phyloP scores from a whole-genome alignment of 257 asterid species.

The Solanum ossicruentum region DNA sequence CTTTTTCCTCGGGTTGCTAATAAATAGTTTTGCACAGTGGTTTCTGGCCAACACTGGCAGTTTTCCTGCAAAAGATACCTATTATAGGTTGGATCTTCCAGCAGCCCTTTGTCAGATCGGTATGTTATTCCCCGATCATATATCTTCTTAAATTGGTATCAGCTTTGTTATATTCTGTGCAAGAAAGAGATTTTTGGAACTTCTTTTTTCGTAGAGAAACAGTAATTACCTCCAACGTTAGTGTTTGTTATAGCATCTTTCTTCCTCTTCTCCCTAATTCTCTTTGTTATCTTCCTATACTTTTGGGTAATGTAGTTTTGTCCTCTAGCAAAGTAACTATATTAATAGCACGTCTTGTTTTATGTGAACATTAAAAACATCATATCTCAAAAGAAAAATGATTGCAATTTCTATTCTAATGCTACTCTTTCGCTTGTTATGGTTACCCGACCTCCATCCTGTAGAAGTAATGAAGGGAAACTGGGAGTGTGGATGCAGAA shows the following conservation, averaged over 20 bases:
- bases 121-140: constrained; percentile 15
- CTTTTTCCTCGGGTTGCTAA: constrained; percentile 1
- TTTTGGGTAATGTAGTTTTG: neutral
- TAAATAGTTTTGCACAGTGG: constrained; percentile 51
- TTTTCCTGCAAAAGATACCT: constrained; percentile 88
- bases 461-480: neutral
- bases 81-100: constrained; percentile 83
- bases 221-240: neutral
- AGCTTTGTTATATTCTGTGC: neutral
- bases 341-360: neutral
- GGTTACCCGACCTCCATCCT: neutral
- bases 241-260: neutral
- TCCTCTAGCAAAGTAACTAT: neutral
- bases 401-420: neutral
- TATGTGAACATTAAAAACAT: neutral
- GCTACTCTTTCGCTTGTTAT: neutral
- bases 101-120: constrained; percentile 88
- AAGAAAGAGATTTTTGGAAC: neutral
- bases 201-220: neutral
- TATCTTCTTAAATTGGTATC: neutral
- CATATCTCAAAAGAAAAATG: neutral
- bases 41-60: constrained; percentile 95
- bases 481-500: neutral
- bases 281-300: neutral
- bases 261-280: neutral